A percentile compares a stretch with the other conserved stretches of the same genome.
These are phyloP conservation scores for Skeletonema costatum DNA, from an alignment of 108 stramenopile species.

Conservation along the genomic window DNA sequence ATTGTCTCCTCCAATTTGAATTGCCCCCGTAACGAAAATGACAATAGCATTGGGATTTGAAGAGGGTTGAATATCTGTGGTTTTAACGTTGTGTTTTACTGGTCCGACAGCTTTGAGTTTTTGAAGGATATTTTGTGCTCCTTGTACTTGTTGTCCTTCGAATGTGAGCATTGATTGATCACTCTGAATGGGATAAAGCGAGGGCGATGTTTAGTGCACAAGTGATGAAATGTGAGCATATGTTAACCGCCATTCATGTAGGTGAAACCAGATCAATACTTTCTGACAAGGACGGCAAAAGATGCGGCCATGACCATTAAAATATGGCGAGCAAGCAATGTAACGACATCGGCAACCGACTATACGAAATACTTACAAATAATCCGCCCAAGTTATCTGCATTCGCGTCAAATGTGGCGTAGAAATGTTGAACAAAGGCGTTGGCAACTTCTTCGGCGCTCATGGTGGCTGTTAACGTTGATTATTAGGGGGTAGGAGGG, in stretches of 20 bases:
- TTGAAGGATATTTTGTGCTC: slow-evolving; percentile 61
- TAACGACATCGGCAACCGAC: neutral
- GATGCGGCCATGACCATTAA: neutral
- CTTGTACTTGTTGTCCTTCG: slow-evolving; percentile 80
- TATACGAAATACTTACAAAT: slow-evolving; percentile 63
- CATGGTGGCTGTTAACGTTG: slow-evolving; percentile 49
- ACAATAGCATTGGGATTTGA: slow-evolving; percentile 60
- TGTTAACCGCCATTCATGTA: neutral
- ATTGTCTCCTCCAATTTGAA: slow-evolving; percentile 88
- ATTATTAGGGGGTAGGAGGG: neutral
- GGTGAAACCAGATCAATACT: neutral
- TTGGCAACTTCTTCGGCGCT: slow-evolving; percentile 89
- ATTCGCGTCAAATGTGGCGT: slow-evolving; percentile 69
- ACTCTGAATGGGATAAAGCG: slow-evolving; percentile 39
- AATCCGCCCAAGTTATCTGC: slow-evolving; percentile 67
- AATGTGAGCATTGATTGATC: slow-evolving; percentile 83
- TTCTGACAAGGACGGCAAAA: neutral
- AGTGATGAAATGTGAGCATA: neutral
- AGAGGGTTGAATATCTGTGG: slow-evolving; percentile 89
- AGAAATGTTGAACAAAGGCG: slow-evolving; percentile 85
- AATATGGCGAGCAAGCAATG: neutral
- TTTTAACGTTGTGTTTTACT: slow-evolving; percentile 72
- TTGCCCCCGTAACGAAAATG: slow-evolving; percentile 86
- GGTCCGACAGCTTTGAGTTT: slow-evolving; percentile 74
- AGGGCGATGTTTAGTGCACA: slow-evolving; percentile 2